Conservation (phyloP, 495 filamentous ascomycete species). For the Penicillium paradoxum region DNA sequence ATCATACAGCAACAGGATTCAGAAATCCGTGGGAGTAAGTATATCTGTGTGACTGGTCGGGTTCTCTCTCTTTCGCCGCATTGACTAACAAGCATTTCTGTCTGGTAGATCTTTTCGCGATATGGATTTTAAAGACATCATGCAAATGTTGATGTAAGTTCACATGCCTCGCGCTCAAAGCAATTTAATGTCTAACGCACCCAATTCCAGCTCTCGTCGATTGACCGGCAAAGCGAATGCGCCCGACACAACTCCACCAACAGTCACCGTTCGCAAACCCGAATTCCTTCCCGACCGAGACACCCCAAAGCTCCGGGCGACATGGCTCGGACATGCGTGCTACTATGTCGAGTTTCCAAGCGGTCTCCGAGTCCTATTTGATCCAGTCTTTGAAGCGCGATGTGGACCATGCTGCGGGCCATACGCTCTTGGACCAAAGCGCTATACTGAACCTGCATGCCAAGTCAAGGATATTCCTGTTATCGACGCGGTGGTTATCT, state of each 20-base stretch:
- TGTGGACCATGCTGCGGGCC: constrained; percentile 85
- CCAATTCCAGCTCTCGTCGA: constrained; percentile 27
- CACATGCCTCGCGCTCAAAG: neutral
- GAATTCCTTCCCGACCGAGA: constrained; percentile 59
- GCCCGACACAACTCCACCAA: constrained; percentile 61
- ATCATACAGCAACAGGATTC: constrained; percentile 58
- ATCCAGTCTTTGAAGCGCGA: constrained; percentile 88
- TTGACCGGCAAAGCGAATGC: constrained; percentile 53
- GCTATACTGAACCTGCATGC: constrained; percentile 78
- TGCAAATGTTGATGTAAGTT: constrained; percentile 22
- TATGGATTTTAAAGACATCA: constrained; percentile 11
- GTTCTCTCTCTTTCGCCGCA: neutral
- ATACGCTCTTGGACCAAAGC: constrained; percentile 65
- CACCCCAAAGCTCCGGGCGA: constrained; percentile 67
- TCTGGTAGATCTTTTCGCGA: constrained; percentile 33
- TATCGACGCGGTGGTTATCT: constrained; percentile 87
- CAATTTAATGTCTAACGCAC: neutral
- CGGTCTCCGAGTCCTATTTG: constrained; percentile 86
- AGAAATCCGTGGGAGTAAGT: constrained; percentile 55
- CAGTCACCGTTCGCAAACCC: constrained; percentile 63
- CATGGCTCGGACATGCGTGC: constrained; percentile 95
- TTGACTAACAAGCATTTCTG: constrained; percentile 14
- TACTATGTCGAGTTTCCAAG: constrained; percentile 89
- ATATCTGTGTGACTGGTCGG: neutral
- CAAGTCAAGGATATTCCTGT: constrained; percentile 71